Base-by-base conservation (phyloP, 225 moss, liverwort and hornwort genomes). In the Thuidium tamariscinum region DNA sequence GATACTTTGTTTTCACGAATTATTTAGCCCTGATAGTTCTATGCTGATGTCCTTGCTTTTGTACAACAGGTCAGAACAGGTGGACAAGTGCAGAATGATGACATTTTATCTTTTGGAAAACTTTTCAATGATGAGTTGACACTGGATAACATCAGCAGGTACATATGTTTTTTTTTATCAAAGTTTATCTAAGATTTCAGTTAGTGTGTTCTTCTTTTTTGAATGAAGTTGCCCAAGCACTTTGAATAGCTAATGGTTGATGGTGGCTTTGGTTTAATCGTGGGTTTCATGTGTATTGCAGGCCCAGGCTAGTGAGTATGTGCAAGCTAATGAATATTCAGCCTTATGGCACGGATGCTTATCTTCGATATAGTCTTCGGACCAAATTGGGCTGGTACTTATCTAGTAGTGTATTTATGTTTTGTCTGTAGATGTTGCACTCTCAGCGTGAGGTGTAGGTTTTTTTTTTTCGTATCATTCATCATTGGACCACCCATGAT, bases 271-370 rank as follows among this genome's bases (percentile, higher is more conserved):
- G 65, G 71, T 67, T 64, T 82, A 51, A 77, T 44, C 79, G 37
- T 60, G 39, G 87, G 79, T 74, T 63, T 41, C 74, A 61, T 92
- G 63, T 83, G 80, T 57, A 79, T 69, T 88, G 91, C 94, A 98
- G 99, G 84, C 95, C 99, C 82, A 94, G 99, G 88, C 93, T 99
- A 49, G 94, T 99, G 83, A 99, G 99, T 84, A 99, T 99, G 97
- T 99, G 99, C 95, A 99, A 99, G 92, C 95, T 96, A 57, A 99
- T 99, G 99, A 96, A 95, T 56, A 99, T 99, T 85, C 99, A 99
- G 84, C 99, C 99, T 49, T 99, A 99, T 85, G 99, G 99, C 86
- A 99, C 99, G 52, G 99, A 99, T 95, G 97, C 99, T 73, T 99
- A 99, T 90, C 95, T 99, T 74, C 97, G 99, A 79, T 99, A 96